phyloP scores from a whole-genome alignment of 306 rosid genomes.

The Trifolium fragiferum region DNA sequence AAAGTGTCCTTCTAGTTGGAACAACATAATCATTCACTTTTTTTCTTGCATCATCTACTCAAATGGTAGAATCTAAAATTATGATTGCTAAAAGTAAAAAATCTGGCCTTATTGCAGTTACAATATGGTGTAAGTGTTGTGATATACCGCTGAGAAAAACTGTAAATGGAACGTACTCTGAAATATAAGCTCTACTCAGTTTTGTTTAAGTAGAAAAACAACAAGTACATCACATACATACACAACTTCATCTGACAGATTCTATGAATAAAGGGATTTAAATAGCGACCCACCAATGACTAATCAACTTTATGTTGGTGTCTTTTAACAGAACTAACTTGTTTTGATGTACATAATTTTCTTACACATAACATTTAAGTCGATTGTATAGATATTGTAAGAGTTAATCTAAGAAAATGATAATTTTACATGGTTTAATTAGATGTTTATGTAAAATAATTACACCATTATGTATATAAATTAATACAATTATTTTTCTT shows the following conservation, averaged over 20 bases:
- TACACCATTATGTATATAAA: no score
- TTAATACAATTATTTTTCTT: no score
- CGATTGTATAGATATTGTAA: no score
- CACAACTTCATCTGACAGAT: slow-evolving; percentile 30
- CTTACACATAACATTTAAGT: no score
- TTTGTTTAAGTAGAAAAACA: slow-evolving; percentile 20
- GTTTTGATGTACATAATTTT: no score
- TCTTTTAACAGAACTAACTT: no score
- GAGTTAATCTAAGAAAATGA: no score
- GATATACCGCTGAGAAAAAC: slow-evolving; percentile 1
- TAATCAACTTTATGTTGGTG: no score
- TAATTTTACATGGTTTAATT: no score
- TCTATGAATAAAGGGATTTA: slow-evolving; percentile 2
- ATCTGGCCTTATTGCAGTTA: background rate
- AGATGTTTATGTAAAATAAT: no score
- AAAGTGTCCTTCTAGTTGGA: background rate
- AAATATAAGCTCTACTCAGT: slow-evolving; percentile 13
- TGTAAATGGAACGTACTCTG: slow-evolving; percentile 29
- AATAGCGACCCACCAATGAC: background rate
- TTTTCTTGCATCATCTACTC: background rate
- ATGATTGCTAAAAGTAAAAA: slow-evolving; percentile 43
- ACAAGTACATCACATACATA: slow-evolving; percentile 1
- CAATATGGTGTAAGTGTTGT: slow-evolving; percentile 14
- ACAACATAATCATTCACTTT: slow-evolving; percentile 10
- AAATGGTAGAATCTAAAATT: background rate